Evolutionary conservation across 192 early-diverging fungal species (phyloP), one percentile per base, ranked within the genome.

Genomic region (Coemansia sp.): DNA sequence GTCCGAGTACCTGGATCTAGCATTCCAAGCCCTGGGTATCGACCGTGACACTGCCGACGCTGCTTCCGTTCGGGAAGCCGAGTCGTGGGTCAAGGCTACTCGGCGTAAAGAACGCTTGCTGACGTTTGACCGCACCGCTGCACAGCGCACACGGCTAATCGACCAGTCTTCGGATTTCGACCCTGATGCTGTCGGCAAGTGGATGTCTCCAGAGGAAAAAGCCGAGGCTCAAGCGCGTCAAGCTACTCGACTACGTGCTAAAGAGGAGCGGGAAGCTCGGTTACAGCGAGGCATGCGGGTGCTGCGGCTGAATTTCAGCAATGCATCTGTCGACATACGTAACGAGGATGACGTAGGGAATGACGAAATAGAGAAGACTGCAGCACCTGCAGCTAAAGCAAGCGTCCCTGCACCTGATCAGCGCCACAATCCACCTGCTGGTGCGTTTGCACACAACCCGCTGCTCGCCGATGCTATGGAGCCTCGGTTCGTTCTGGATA

Each of bases 101-200:
- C 56, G 57, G 3, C 66, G 70, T 54, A 72, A 71, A 28, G 74
- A 76, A 34, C 58, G 66, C 10, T 51, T 82, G 16, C 49, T 82
- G 48, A 62, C 66, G 23, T 80, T 69, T 46, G 77, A 82, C 39
- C 68, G 66, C 6, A 80, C 76, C 1, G 64, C 69, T 11, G 81
- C 81, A 3, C 72, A 75, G 51, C 72, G 77, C 32, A 71, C 81
- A 30, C 46, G 37, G 40, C 63, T 82, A 12, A 73, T 76, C 6
- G 81, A 80, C 64, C 61, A 75, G 53, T 49, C 64, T 6, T 34
- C 67, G 10, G 71, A 67, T 46, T 67, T 71, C 65, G 67, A 71
- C 21, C 60, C 62, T 10, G 44, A 71, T 34, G 62, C 64, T 3
- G 28, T 53, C 18, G 62, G 43, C 45, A 69, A 58, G 62, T 80